Base-by-base conservation (phyloP, 352 stramenopile species). In the Phytopythium delawarense region DNA sequence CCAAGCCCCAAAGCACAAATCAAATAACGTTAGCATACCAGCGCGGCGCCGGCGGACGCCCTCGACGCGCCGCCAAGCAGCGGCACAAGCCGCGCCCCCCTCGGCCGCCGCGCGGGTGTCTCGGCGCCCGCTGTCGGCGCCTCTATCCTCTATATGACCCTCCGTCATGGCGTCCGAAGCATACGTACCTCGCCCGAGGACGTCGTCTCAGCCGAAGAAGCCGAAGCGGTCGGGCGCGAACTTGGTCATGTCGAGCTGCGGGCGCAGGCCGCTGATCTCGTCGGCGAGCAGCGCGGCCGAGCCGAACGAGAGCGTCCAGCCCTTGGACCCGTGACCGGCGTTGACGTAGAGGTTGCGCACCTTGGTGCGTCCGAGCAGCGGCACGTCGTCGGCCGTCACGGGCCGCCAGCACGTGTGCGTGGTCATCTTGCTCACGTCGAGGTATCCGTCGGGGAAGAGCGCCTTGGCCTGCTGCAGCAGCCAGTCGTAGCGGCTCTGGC, bases 281-380 rank as follows among this genome's bases (percentile, higher is more conserved):
- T 95, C 87, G 32, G 87, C 87, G 44, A 95, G 68, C 37, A 95
- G 61, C 51, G 84, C 84, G 8, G 69, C 87, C 16, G 84, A 77
- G 44, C 87, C 87, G 65, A 95, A 95, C 23, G 82, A 91, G 18
- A 94, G 73, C 63, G 81, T 93, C 84, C 84, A 95, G 32, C 84
- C 87, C 59, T 93, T 95, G 54, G 87, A 92, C 7, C 87, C 87
- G 60, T 95, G 84, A 12, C 87, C 87, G 49, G 83, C 79, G 72
- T 95, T 95, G 51, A 95, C 83, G 64, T 87, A 94, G 61, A 95
- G 66, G 61, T 95, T 95, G 52, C 77, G 73, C 45, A 94, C 78
- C 54, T 81, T 84, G 13, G 87, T 95, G 60, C 84, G 81, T 4
- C 87, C 87, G 21, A 95, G 87, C 28, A 94, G 67, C 44, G 87